Percentiles rank a stretch among this genome's conserved stretches.
Evolutionary conservation across 805 yeast species (phyloP).

Genomic region (Candida saitoana): DNA sequence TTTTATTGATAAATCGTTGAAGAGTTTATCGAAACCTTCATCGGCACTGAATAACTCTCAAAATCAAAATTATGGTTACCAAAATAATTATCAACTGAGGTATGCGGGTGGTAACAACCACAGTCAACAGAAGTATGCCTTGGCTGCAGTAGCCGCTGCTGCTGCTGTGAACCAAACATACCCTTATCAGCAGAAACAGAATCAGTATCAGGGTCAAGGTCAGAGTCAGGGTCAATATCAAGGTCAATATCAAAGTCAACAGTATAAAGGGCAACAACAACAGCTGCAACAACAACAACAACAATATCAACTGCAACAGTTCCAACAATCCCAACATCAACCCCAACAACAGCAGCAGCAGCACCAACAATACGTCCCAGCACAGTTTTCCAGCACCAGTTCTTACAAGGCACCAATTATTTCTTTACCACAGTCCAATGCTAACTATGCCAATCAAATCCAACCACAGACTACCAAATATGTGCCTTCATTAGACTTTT

Average conservation of each 20-base stretch:
- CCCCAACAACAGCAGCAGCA: slow-evolving; percentile 11
- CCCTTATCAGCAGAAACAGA: slow-evolving; percentile 16
- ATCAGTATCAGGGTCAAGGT: slow-evolving; percentile 15
- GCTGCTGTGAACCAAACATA: slow-evolving; percentile 25
- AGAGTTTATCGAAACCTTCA: slow-evolving; percentile 7
- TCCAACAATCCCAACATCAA: slow-evolving; percentile 6
- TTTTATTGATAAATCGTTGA: slow-evolving; percentile 14
- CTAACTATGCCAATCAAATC: slow-evolving; percentile 5
- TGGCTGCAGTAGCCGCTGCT: slow-evolving; percentile 29
- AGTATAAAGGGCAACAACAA: slow-evolving; percentile 8
- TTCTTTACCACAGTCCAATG: slow-evolving; percentile 1
- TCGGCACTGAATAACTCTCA: slow-evolving; percentile 8
- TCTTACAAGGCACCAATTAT: background rate
- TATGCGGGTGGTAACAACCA: slow-evolving; percentile 8
- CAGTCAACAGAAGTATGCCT: slow-evolving; percentile 19
- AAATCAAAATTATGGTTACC: slow-evolving; percentile 7
- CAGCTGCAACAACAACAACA: slow-evolving; percentile 9
- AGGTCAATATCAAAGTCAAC: slow-evolving; percentile 6
- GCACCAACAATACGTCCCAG: slow-evolving; percentile 6
- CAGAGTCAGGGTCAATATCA: slow-evolving; percentile 7
- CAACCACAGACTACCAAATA: background rate
- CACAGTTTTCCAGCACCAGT: slow-evolving; percentile 4
- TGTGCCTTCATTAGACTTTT: background rate
- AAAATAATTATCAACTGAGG: slow-evolving; percentile 8
- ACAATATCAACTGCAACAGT: slow-evolving; percentile 6